Percentiles rank a stretch among this genome's conserved stretches.
Conservation (phyloP, 2,329 filamentous ascomycete species). For the Calonectria pseudoturangicola region DNA sequence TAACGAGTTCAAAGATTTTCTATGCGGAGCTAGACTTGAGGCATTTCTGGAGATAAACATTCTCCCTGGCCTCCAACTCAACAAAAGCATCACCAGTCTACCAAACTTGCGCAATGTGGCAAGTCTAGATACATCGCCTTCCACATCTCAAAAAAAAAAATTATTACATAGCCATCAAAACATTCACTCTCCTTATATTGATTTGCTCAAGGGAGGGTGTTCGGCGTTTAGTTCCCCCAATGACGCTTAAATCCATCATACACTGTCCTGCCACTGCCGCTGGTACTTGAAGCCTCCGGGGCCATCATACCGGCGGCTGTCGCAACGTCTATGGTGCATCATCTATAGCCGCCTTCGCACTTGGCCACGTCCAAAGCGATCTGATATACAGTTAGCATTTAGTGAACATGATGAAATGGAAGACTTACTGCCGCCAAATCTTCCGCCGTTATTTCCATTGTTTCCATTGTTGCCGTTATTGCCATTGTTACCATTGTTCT, state of each 20-base stretch:
- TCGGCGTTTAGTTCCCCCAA: neutral
- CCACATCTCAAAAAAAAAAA: neutral
- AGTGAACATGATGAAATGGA: no score
- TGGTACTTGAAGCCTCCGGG: slow-evolving; percentile 9
- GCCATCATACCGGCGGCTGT: neutral
- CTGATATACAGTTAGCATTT: neutral
- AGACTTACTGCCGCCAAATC: slow-evolving; percentile 11
- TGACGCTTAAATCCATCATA: neutral
- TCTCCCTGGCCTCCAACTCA: neutral
- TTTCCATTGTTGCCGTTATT: neutral
- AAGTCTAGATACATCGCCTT: neutral
- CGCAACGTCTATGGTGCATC: neutral
- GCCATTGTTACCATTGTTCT: slow-evolving; percentile 27
- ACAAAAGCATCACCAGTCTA: neutral
- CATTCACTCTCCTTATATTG: neutral
- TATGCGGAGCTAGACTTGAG: neutral
- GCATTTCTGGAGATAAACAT: neutral
- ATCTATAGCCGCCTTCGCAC: neutral
- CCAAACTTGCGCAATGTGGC: neutral
- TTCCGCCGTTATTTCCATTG: neutral
- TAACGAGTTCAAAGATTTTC: slow-evolving; percentile 13
- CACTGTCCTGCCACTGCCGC: neutral
- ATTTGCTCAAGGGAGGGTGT: neutral
- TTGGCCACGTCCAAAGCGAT: neutral
- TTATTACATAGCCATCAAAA: slow-evolving; percentile 11